Evolutionary conservation across 345 rosid species (phyloP), one percentile per base, ranked within the genome.

Genomic region (Lepidium aucheri): DNA sequence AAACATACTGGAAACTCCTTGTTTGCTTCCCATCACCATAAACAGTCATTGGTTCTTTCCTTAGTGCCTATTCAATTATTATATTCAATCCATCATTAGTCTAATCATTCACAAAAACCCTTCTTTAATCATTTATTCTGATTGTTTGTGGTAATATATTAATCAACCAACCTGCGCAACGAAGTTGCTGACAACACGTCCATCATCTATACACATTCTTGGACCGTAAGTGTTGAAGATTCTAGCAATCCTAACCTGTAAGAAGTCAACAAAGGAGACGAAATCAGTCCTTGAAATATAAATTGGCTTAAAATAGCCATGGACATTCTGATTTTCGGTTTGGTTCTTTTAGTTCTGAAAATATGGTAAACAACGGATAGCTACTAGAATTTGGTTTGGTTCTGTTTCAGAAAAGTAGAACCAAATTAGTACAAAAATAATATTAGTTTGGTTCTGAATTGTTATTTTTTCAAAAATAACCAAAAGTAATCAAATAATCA

Each of bases 11-110:
- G 77, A 89, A 89, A 71, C 96, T 89, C 70, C 96, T 79, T 10
- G 96, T 89, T 62, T 89, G 96, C 78, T 89, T 89, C 30, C 96
- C 96, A 72, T 89, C 96, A 18, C 96, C 94, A 46, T 90, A 90
- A 4, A 90, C 96, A 33, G 96, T 90, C 85, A 90, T 53, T n/a
- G 94, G 88, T 63, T 87, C 85, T 63, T 82, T 90, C 81, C 94
- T 82, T 13, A 87, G 61, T 53, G 94, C 96, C 91, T 88, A 76
- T 26, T 44, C 44, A 60, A 30, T 62, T n/a, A 30, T 46, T 40
- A 28, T 8, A 46, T 62, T 55, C 15, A 65, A 5, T 34, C 42
- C 50, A 66, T 59, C 43, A 74, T 60, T 60, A 67, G 52, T 74
- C 68, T 55, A 46, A 61, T 38, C 7, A 61, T 45, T 52, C 28